Evolutionary conservation across 2,329 filamentous ascomycete genomes (phyloP), one percentile per base, ranked within the genome.

Genomic region (Sclerotinia spermophila): DNA sequence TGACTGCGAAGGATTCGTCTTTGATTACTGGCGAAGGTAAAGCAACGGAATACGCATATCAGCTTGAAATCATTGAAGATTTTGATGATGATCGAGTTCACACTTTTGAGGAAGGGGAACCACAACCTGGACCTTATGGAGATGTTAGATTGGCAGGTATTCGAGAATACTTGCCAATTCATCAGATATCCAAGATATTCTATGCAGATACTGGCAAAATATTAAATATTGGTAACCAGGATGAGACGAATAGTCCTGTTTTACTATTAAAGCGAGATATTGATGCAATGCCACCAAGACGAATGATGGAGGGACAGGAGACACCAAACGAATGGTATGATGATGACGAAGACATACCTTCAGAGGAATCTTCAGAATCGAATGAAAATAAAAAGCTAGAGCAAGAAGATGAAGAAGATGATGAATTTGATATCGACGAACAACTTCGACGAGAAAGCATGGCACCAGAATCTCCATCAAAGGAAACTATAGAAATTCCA

Each of bases 161-260:
- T 40, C 83, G 90, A 61, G 89, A 92, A 74, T 83, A 87, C 51
- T 81, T 93, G 24, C 90, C 90, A 1, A 86, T 92, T 30, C 89
- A 92, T 77, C 87, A 92, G 76, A 86, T 92, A 21, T 91, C 89
- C 2, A 92, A 92, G 77, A 91, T 93, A 44, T 93, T 93, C 80
- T 93, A 92, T 75, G 90, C 90, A 21, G 90, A 92, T 74, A 92
- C 90, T 0, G 90, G 90, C 58, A 92, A 91, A 77, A 90, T 93
- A 35, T 82, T 93, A 27, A 91, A 92, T 72, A 92, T 93, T 71
- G 89, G 88, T 21, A 85, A 82, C 3, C 87, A 90, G 35, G 87
- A 86, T 45, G 90, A 92, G 76, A 83, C 84, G 4, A 91, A 90
- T 75, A 91, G 86, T 72, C 90, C 90, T 0, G 86, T 92, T 1